These are phyloP conservation scores for Solanum arcanum DNA, from an alignment of 257 asterid species.

Conservation along the genomic window DNA sequence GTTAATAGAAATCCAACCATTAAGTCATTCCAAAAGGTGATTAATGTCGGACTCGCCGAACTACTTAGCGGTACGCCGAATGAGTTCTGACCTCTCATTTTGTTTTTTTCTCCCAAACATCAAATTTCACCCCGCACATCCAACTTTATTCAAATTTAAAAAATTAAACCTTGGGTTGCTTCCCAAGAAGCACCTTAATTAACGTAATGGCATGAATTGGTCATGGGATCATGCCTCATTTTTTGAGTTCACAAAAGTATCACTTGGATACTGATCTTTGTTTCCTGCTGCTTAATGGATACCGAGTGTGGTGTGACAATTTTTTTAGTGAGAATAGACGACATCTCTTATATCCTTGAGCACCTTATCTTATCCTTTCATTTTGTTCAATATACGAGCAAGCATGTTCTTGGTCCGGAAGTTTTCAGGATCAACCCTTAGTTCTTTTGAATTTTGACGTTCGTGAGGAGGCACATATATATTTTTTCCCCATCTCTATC, in stretches of 20 bases:
- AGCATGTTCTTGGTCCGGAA: neutral
- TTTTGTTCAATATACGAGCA: neutral
- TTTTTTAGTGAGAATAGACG: no score
- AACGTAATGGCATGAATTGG: no score
- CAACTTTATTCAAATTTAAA: no score
- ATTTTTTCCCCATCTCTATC: neutral
- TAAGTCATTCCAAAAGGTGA: neutral
- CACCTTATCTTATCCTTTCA: neutral
- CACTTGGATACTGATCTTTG: no score
- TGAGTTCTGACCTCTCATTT: neutral
- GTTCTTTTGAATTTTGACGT: neutral
- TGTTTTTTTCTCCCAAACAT: no score
- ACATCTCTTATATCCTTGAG: neutral
- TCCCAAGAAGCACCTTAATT: no score
- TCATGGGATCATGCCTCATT: no score
- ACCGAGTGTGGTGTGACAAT: no score
- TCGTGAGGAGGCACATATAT: neutral
- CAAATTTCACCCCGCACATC: no score
- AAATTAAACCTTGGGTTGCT: no score
- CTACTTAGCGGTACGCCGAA: neutral
- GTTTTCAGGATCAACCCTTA: neutral
- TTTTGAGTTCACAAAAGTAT: no score
- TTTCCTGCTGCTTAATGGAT: no score
- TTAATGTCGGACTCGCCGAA: rapidly evolving
- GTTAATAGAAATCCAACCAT: neutral